Evolutionary conservation across 805 yeast species (phyloP), one percentile per base, ranked within the genome.

Genomic region (Starmerella bacillaris): DNA sequence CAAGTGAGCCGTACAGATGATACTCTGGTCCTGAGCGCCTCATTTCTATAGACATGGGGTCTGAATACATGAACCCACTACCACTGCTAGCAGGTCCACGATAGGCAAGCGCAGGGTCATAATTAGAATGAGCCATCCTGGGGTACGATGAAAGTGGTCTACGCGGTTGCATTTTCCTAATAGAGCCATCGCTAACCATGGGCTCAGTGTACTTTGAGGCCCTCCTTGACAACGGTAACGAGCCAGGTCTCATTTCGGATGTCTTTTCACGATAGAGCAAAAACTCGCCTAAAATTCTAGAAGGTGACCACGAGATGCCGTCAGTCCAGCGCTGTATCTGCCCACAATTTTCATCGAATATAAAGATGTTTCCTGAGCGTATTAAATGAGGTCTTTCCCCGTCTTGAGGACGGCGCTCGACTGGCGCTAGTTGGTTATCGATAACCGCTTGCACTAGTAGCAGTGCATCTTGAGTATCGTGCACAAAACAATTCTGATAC

Each of bases 321-420:
- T 84, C 96, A 1, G 96, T 84, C 96, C 96, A 84, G 39, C 96
- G 64, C 51, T 78, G 78, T 40, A 84, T 83, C 3, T 86, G 83
- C 0, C 84, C 72, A 9, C 67, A 61, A 45, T 77, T 80, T 54
- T 84, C 94, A 32, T 76, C 68, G 50, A 84, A 83, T 1, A 86
- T 80, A 55, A 84, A 83, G 1, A 82, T 72, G 45, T 72, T 71
- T 0, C 94, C 94, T 7, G 82, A 72, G 36, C 63, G 59, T 22
- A 84, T 80, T 33, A 80, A 59, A 3, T 57, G 55, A 1, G 64
- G 49, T 14, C 93, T 62, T 55, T 83, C 94, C 17, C 70, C 60
- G 48, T 80, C 94, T 40, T 72, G 78, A 0, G 93, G 94, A 35
- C 96, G 63, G 36, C 93, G 67, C 12, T 74, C 67, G 2, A 80